Percentiles rank a stretch among this genome's conserved stretches.
phyloP scores from a whole-genome alignment of 495 filamentous ascomycete species.

The Hypoxylon crocopeplum region DNA sequence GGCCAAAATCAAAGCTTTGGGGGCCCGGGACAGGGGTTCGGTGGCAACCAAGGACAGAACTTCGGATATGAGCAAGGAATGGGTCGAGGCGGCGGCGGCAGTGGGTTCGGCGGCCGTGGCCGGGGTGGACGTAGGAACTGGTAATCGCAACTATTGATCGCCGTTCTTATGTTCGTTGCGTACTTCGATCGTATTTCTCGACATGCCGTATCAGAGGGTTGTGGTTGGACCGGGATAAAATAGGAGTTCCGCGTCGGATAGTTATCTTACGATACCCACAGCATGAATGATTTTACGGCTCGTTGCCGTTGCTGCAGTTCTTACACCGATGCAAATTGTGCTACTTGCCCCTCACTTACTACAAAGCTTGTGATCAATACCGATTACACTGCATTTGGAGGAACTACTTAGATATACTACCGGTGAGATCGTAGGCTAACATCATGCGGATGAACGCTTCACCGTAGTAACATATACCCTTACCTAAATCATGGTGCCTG shows the following conservation, averaged over 20 bases:
- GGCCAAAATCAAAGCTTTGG: slow-evolving; percentile 56
- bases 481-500: too few relatives aligned
- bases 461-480: too few relatives aligned
- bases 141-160: slow-evolving; percentile 10
- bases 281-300: not conserved
- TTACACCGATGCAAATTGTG: not conserved
- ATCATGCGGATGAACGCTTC: too few relatives aligned
- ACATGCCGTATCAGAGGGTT: not conserved
- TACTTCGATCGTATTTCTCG: not conserved
- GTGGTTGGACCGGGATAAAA: not conserved
- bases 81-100: slow-evolving; percentile 49
- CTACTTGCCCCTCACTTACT: too few relatives aligned
- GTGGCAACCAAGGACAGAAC: slow-evolving; percentile 58
- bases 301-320: not conserved
- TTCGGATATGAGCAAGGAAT: slow-evolving; percentile 64
- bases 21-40: slow-evolving; percentile 53
- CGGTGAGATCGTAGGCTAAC: too few relatives aligned
- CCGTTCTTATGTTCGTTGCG: not conserved
- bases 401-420: too few relatives aligned
- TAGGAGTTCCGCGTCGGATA: not conserved
- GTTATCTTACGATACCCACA: slow-evolving; percentile 13
- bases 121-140: slow-evolving; percentile 47
- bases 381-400: too few relatives aligned
- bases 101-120: slow-evolving; percentile 57
- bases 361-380: too few relatives aligned